Evolutionary conservation across 352 stramenopile species (phyloP).

Genomic region (Pythium periplocum): DNA sequence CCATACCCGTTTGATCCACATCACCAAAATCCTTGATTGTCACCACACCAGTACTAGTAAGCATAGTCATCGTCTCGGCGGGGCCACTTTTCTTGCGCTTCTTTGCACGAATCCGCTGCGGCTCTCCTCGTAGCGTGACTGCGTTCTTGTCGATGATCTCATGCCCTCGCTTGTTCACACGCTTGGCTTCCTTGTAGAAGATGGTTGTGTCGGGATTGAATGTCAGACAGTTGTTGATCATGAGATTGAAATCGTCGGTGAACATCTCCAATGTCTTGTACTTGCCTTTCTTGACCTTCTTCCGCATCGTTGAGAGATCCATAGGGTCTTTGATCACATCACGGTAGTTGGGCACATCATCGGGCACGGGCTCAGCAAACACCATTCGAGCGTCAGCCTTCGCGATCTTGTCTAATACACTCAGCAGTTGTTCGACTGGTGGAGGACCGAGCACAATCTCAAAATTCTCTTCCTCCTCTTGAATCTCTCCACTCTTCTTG

Average conservation of each 20-base stretch:
- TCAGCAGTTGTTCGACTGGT: slow-evolving; percentile 60
- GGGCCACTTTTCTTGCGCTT: slow-evolving; percentile 67
- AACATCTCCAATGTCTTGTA: slow-evolving; percentile 83
- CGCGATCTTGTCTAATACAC: slow-evolving; percentile 74
- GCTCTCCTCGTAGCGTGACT: slow-evolving; percentile 53
- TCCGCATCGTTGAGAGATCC: slow-evolving; percentile 81
- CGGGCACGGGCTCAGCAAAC: slow-evolving; percentile 80
- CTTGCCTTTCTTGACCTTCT: slow-evolving; percentile 70
- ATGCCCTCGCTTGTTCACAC: slow-evolving; percentile 72
- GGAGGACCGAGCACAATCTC: slow-evolving; percentile 73
- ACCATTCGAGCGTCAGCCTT: slow-evolving; percentile 73
- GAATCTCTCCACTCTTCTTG: slow-evolving; percentile 55
- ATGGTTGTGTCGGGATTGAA: slow-evolving; percentile 85
- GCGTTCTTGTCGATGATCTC: slow-evolving; percentile 75
- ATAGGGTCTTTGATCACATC: slow-evolving; percentile 84
- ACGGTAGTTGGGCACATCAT: slow-evolving; percentile 80
- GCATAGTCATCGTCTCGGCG: slow-evolving; percentile 61
- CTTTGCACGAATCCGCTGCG: slow-evolving; percentile 68
- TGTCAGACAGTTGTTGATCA: slow-evolving; percentile 85
- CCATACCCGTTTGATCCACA: slow-evolving; percentile 77
- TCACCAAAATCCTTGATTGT: slow-evolving; percentile 66
- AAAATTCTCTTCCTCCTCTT: slow-evolving; percentile 79
- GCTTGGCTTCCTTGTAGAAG: slow-evolving; percentile 87
- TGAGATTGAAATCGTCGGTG: slow-evolving; percentile 74
- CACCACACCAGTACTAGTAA: slow-evolving; percentile 59